These are phyloP conservation scores for Gillenia trifoliata DNA, from an alignment of 306 rosid species.

Conservation along the genomic window DNA sequence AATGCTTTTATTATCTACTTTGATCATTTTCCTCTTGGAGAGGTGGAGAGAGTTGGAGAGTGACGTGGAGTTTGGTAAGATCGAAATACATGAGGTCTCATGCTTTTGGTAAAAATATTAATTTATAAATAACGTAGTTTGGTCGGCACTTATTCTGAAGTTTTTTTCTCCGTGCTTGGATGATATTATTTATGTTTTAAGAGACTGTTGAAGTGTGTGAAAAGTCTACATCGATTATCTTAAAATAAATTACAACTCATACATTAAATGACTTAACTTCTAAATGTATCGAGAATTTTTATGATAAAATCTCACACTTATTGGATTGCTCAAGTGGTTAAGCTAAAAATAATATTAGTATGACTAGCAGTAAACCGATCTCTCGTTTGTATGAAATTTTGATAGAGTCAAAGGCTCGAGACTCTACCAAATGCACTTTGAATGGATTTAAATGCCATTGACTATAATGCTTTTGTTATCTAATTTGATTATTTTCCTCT, in stretches of 20 bases:
- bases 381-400: no score
- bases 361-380: not conserved
- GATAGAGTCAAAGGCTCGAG: not conserved
- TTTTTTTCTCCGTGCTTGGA: no score
- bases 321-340: no score
- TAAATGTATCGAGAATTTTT: no score
- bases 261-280: no score
- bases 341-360: no score
- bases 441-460: not conserved
- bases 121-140: no score
- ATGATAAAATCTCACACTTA: no score
- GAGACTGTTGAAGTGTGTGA: not conserved
- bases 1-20: not conserved
- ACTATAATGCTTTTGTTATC: not conserved
- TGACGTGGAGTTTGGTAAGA: not conserved
- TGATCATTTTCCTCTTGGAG: not conserved
- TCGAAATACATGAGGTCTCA: no score
- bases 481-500: not conserved
- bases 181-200: no score
- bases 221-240: not conserved
- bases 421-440: not conserved
- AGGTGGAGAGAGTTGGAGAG: not conserved
- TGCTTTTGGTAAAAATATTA: not conserved
- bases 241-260: no score
- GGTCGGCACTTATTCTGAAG: no score